These are phyloP conservation scores for Phytophthora pinifolia DNA, from an alignment of 352 stramenopile genomes.

Conservation along the genomic window DNA sequence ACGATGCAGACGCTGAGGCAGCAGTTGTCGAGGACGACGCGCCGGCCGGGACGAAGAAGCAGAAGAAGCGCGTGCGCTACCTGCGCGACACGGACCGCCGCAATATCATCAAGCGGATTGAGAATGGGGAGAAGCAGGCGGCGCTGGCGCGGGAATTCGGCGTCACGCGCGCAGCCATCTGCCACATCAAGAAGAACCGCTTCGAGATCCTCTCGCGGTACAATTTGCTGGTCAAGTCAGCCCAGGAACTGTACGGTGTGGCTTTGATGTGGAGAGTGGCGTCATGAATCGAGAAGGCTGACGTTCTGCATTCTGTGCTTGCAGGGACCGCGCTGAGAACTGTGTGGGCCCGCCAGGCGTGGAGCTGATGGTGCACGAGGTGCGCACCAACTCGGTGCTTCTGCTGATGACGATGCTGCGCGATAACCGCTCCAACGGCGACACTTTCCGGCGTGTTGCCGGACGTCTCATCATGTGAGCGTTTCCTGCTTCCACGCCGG, in stretches of 20 bases:
- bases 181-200: slow-evolving; percentile 81
- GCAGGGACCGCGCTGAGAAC: slow-evolving; percentile 40
- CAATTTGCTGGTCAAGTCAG: slow-evolving; percentile 55
- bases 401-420: slow-evolving; percentile 53
- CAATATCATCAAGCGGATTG: slow-evolving; percentile 69
- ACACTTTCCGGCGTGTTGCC: slow-evolving; percentile 39
- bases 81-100: slow-evolving; percentile 56
- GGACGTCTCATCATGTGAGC: slow-evolving; percentile 50
- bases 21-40: slow-evolving; percentile 4
- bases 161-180: slow-evolving; percentile 70
- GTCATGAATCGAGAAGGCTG: too few species aligned
- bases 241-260: slow-evolving; percentile 46
- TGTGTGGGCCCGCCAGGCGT: slow-evolving; percentile 23
- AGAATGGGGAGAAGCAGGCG: slow-evolving; percentile 66
- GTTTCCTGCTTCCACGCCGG: neutral
- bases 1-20: slow-evolving; percentile 1
- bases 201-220: slow-evolving; percentile 71
- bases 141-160: slow-evolving; percentile 61
- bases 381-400: slow-evolving; percentile 41
- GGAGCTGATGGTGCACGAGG: slow-evolving; percentile 43
- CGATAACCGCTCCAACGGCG: slow-evolving; percentile 29
- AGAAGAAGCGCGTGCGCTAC: slow-evolving; percentile 60
- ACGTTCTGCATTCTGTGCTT: neutral
- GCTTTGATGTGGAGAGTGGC: too few species aligned
- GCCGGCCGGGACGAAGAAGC: slow-evolving; percentile 24